Evolutionary conservation across 2,329 filamentous ascomycete species (phyloP), one percentile per base, ranked within the genome.

Genomic region (Pseudodiploospora longispora): DNA sequence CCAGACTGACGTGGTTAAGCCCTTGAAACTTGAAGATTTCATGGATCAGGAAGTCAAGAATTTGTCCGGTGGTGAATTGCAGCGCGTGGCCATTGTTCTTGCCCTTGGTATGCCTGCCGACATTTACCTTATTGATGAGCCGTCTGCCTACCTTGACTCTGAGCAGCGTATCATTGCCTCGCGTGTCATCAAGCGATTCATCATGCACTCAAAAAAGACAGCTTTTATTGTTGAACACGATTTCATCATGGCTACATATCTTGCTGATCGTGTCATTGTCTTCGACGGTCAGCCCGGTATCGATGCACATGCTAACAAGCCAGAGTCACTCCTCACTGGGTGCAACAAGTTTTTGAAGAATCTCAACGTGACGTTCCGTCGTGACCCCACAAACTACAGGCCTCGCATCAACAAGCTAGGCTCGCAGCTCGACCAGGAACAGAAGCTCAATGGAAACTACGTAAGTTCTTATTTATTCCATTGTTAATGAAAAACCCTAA

Each of bases 131-230:
- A 98, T 98, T 60, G 93, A 98, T 62, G 93, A 98, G 72, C 93
- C 93, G 38, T 93, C 86, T 55, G 90, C 90, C 50, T 98, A 98
- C 69, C 85, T 98, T 47, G 93, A 98, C 67, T 97, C 93, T 40
- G 93, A 98, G 72, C 93, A 98, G 72, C 91, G 93, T 85, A 95
- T 98, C 62, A 83, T 98, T 58, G 91, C 90, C 50, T 85, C 91
- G 38, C 85, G 90, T 62, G 94, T 98, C 63, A 98, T 98, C 74
- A 98, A 98, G 78, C 85, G 93, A 55, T 98, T 95, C 78, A 98
- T 98, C 69, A 98, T 98, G 93, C 91, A 98, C 75, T 83, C 89
- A 59, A 97, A 97, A 82, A 97, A 97, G 81, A 98, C 93, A 1
- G 93, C 93, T 41, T 98, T 98, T 66, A 82, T 98, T 55, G 91